Evolutionary conservation across 768 basidiomycete genomes (phyloP), one percentile per base, ranked within the genome.

Genomic region (Steccherinum ochraceum): DNA sequence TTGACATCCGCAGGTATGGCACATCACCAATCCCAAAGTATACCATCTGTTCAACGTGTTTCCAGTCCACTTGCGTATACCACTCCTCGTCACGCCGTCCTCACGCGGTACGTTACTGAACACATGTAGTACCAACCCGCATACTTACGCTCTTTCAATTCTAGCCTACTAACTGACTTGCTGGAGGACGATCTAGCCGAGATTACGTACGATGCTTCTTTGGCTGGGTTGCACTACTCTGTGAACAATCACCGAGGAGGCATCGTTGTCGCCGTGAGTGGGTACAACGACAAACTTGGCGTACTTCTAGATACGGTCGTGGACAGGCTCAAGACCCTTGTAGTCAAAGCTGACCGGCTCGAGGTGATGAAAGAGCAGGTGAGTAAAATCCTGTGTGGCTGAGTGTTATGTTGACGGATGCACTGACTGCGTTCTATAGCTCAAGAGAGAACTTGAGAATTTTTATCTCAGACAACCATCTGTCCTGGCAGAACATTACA

Each of bases 221-320:
- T 81, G 23, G 79, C 79, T 3, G 78, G 77, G 2, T 61, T 80
- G 39, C 59, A 61, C 10, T 79, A 75, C 61, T 59, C 54, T 26
- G 52, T 78, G 16, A 61, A 60, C 1, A 58, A 49, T 48, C 39
- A 56, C 20, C 39, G 62, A 11, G 68, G 70, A n/a, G 69, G 70
- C 2, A 61, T 79, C 49, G 52, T 62, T 11, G 56, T 80, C 11
- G 61, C 62, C 1, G 64, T 76, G 5, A 65, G 67, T 21, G 79
- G 79, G 2, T 81, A 79, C 65, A 72, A 72, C 59, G 77, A 79
- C 62, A 78, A 79, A 62, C 64, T 81, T 0, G 55, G 67, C 2
- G 69, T 73, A 0, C 63, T 81, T 26, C 62, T 75, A 5, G 64
- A 73, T 49, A 69, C 67, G 5, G 72, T 79, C 50, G 52, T 78